Conservation (phyloP, 2,329 filamentous ascomycete genomes). For the Talaromyces funiculosus region DNA sequence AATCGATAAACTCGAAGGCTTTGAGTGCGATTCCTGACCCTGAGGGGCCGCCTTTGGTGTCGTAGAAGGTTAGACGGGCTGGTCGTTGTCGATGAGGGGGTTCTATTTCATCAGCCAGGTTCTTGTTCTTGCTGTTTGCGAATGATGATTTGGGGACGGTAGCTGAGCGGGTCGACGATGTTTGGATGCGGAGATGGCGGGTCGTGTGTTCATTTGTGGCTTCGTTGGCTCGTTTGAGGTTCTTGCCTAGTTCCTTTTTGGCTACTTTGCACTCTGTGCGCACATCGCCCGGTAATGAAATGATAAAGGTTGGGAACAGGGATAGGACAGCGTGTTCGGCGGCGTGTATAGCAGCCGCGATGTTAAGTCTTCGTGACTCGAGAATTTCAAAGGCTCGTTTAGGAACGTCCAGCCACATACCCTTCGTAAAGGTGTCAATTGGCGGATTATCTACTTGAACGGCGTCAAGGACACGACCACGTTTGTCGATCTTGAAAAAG, state of each 20-base stretch:
- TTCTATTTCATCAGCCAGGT: conserved; percentile 13
- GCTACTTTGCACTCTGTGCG: conserved; percentile 89
- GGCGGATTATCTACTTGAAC: conserved; percentile 91
- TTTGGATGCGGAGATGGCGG: conserved; percentile 1
- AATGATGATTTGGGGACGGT: not conserved
- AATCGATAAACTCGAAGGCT: conserved; percentile 86
- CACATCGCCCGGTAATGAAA: conserved; percentile 84
- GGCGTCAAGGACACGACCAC: conserved; percentile 78
- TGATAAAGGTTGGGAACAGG: conserved; percentile 83
- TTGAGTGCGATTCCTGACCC: conserved; percentile 86
- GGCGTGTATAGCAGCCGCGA: conserved; percentile 86
- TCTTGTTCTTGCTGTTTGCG: not conserved
- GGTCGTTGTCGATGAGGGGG: conserved; percentile 65
- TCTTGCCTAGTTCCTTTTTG: conserved; percentile 76
- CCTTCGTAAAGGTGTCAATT: conserved; percentile 75
- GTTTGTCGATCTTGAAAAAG: conserved; percentile 94
- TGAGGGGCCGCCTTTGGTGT: conserved; percentile 78
- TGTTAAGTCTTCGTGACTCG: conserved; percentile 63
- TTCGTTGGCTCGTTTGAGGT: conserved; percentile 28
- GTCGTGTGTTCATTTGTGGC: conserved; percentile 5
- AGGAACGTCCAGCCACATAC: conserved; percentile 94
- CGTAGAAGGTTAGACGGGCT: conserved; percentile 86
- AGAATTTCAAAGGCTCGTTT: conserved; percentile 73
- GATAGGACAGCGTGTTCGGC: conserved; percentile 87
- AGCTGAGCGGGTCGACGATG: conserved; percentile 1